Conservation (phyloP, 2,329 filamentous ascomycete genomes). For the Aureobasidium lini region DNA sequence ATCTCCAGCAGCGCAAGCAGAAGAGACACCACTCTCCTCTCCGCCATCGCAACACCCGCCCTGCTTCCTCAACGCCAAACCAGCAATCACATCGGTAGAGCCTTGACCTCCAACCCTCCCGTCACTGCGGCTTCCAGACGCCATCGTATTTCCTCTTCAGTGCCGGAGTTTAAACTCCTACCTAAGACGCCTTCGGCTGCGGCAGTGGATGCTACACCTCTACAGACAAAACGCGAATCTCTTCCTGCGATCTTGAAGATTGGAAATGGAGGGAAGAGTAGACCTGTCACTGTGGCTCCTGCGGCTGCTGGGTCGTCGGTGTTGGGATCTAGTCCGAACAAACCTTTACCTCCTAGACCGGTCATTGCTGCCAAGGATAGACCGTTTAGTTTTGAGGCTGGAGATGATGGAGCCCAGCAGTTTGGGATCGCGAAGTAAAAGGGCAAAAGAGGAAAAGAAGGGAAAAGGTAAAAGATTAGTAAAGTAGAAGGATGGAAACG, state of each 20-base stretch:
- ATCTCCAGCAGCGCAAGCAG: background rate
- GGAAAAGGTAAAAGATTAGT: background rate
- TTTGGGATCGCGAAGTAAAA: background rate
- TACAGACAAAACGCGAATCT: background rate
- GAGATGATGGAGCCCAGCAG: background rate
- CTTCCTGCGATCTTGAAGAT: background rate
- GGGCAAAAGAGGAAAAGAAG: background rate
- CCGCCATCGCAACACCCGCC: background rate
- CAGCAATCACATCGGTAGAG: background rate
- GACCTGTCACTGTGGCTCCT: background rate
- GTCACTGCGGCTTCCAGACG: background rate
- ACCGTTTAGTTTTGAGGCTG: constrained; percentile 2
- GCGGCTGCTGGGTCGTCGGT: background rate
- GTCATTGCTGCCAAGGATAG: background rate
- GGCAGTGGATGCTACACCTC: background rate
- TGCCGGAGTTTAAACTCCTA: background rate
- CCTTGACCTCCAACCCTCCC: background rate
- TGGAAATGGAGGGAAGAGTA: background rate
- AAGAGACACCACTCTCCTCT: background rate
- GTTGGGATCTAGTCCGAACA: background rate
- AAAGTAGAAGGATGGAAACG: background rate
- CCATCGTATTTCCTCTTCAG: background rate
- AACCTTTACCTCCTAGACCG: constrained; percentile 4
- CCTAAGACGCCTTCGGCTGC: background rate
- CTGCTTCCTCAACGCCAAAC: background rate